Evolutionary conservation across 768 basidiomycete species (phyloP), one percentile per base, ranked within the genome.

Genomic region (Naganishia randhawae): DNA sequence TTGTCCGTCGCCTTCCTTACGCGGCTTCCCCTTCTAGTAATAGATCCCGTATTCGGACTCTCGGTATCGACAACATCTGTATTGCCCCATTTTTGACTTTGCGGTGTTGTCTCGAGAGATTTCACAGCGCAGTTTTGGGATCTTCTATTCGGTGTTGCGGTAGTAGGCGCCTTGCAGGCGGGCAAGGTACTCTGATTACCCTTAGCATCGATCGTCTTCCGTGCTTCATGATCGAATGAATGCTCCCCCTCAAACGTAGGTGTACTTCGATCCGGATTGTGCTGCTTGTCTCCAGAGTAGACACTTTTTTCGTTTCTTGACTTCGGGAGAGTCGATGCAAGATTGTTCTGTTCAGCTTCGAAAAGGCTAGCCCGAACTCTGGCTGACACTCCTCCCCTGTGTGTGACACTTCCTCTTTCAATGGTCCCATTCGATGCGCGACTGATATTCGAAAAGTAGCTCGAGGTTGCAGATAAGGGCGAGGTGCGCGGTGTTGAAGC

Each of bases 121-220:
- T 17, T 19, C 7, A 35, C 16, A 7, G n/a, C 22, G 5, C 32
- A 35, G 10, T 32, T 4, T 22, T 32, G 35, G 5, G 32, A 35
- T 35, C 33, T 7, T 3, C 33, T 32, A 17, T 37, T 10, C 16
- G 17, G 1, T 22, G 3, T 55, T 6, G 33, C 10, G 3, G 3
- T n/a, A 0, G n/a, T 35, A 11, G 54, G 54, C n/a, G 54, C 37
- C n/a, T n/a, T 35, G 32, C 10, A 11, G 14, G 14, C 54, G 7
- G 54, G 54, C 29, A 55, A 32, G 33, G 37, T 35, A 37, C 54
- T n/a, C 54, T 33, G 37, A 55, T 55, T 33, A 2, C 37, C 33
- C 19, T 55, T 33, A 3, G 19, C 37, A 3, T 22, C 33, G n/a
- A 33, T 8, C 1, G 33, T 14, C 7, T 13, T n/a, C 22, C 19